Base-by-base conservation (phyloP, 2,329 filamentous ascomycete species). In the Phaeosphaeria sp. region DNA sequence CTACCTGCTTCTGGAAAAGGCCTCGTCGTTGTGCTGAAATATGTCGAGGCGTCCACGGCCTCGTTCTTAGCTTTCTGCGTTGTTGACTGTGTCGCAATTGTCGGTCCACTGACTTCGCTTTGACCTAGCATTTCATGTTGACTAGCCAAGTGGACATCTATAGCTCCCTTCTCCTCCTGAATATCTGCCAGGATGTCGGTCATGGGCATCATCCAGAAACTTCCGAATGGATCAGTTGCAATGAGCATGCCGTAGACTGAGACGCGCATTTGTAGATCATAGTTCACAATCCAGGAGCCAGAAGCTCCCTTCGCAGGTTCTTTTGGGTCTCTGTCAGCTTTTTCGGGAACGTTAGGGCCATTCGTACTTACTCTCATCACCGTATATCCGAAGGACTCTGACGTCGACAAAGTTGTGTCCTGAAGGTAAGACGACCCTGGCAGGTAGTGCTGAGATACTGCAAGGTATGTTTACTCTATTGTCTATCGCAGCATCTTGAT, bases 201-300 rank as follows among this genome's bases (percentile, higher is more conserved):
- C 13, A 60, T 21, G 17, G 56, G 59, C 6, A 61, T 27, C n/a
- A 62, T 49, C 27, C 55, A 60, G 13, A 60, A 20, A 17, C 53
- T 49, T 27, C 45, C 56, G 17, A 55, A 43, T 6, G 43, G 5
- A 51, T 62, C 61, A 24, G 55, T 49, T 6, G 61, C 61, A 13
- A 56, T 45, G 13, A 60, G 15, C 7, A 52, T 45, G 4, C 61
- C 56, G 39, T 50, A 51, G 7, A 59, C 44, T 8, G 42, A 42
- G 4, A 39, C 47, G 17, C 11, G n/a, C 15, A 6, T n/a, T 21
- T 3, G 15, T 33, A 21, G 20, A 2, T 47, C 46, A 2, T 18
- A 7, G 18, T 43, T 21, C 1, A 56, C 7, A 4, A 62, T 47
- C 56, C 56, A 62, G 3, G 59, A 22, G 4, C 53, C 59, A 39